Conservation (phyloP, 805 yeast genomes). For the Nakazawaea ishiwadae region DNA sequence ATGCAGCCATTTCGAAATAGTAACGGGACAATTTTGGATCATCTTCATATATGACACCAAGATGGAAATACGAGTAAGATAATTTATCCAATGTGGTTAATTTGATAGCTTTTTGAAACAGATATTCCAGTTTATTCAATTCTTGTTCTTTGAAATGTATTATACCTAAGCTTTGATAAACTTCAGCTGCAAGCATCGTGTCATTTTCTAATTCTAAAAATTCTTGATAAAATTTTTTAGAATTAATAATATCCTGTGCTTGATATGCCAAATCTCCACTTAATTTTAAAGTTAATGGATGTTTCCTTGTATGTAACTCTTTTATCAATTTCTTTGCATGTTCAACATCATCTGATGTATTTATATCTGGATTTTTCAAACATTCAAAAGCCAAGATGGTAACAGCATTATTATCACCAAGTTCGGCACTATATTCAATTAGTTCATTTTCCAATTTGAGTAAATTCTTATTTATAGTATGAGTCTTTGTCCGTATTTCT, state of each 20-base stretch:
- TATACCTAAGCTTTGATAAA: slow-evolving; percentile 60
- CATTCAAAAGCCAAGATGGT: slow-evolving; percentile 68
- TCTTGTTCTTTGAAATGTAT: slow-evolving; percentile 51
- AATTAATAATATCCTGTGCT: slow-evolving; percentile 43
- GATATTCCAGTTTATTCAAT: slow-evolving; percentile 46
- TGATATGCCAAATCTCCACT: slow-evolving; percentile 72
- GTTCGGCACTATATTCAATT: slow-evolving; percentile 79
- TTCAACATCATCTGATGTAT: slow-evolving; percentile 46
- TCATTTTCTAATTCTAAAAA: slow-evolving; percentile 54
- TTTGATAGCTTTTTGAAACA: slow-evolving; percentile 56
- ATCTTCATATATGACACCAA: slow-evolving; percentile 66
- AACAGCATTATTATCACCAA: slow-evolving; percentile 79
- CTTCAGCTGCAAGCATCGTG: slow-evolving; percentile 66
- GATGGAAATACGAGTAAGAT: slow-evolving; percentile 70
- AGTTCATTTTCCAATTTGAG: slow-evolving; percentile 64
- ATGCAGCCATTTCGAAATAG: slow-evolving; percentile 74
- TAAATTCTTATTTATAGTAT: slow-evolving; percentile 50
- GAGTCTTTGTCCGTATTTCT: slow-evolving; percentile 55
- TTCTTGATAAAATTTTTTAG: slow-evolving; percentile 53
- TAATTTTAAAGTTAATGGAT: slow-evolving; percentile 72
- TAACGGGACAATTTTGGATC: slow-evolving; percentile 62
- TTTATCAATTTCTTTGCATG: slow-evolving; percentile 61
- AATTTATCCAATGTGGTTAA: slow-evolving; percentile 60
- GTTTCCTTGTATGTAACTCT: slow-evolving; percentile 52
- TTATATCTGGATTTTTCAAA: slow-evolving; percentile 29